Percentiles rank a stretch among this genome's conserved stretches.
phyloP scores from a whole-genome alignment of 305 asterid genomes.

The Fraxinus floribunda region DNA sequence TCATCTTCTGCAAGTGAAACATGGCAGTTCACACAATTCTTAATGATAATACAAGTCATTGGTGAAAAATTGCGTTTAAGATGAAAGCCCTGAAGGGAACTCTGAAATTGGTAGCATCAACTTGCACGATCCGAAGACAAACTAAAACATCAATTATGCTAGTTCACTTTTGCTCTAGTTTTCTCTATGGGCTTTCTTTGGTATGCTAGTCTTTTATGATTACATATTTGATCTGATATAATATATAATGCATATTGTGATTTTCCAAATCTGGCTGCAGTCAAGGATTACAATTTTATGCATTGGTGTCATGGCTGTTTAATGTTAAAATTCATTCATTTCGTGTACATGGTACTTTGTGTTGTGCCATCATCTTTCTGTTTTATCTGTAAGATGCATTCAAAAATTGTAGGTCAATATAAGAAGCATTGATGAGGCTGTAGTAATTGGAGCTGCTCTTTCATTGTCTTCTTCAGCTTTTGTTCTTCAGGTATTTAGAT shows the following conservation, averaged over 20 bases:
- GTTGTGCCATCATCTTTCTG: constrained; percentile 17
- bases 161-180: neutral
- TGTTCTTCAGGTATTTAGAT: constrained; percentile 81
- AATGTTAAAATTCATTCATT: neutral
- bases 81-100: neutral
- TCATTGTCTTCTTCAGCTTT: constrained; percentile 97
- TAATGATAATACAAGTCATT: neutral
- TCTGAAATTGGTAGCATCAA: neutral
- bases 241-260: neutral
- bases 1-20: neutral
- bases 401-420: constrained; percentile 72
- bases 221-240: neutral
- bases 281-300: neutral
- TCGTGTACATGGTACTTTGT: neutral
- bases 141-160: neutral
- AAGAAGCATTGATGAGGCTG: constrained; percentile 95
- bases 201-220: neutral
- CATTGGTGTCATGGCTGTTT: neutral
- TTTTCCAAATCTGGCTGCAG: neutral
- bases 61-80: neutral
- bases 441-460: constrained; percentile 97
- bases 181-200: neutral
- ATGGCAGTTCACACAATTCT: neutral
- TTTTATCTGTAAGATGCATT: constrained; percentile 18
- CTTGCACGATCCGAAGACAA: neutral